phyloP scores from a whole-genome alignment of 2,329 filamentous ascomycete species.

The Colletotrichum scovillei region DNA sequence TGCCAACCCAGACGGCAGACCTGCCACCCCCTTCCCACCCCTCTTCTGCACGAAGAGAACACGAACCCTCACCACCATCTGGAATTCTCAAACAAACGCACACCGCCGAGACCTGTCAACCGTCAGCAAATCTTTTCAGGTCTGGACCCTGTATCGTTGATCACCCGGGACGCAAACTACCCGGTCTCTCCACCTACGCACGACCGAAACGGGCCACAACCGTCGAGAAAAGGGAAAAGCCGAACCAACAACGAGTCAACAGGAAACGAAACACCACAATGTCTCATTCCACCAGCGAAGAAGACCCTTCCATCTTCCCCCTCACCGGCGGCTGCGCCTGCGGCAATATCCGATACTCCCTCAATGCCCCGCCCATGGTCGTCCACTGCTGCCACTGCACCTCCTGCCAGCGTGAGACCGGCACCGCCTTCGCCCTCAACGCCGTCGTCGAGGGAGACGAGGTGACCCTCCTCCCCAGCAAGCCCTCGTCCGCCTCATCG shows the following conservation, averaged over 20 bases:
- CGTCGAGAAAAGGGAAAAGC: neutral
- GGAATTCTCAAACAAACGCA: constrained; percentile 12
- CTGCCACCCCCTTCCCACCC: neutral
- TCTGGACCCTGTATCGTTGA: neutral
- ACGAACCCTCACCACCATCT: neutral
- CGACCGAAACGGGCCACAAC: neutral
- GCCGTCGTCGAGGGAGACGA: constrained; percentile 53
- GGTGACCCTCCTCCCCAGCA: constrained; percentile 46
- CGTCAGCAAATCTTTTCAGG: neutral
- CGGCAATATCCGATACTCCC: constrained; percentile 75
- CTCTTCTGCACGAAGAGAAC: neutral
- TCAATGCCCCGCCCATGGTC: constrained; percentile 64
- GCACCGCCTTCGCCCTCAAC: constrained; percentile 53
- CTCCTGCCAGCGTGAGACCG: constrained; percentile 57
- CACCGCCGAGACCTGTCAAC: constrained; percentile 1
- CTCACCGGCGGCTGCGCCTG: constrained; percentile 70
- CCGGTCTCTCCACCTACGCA: constrained; percentile 25
- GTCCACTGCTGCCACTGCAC: constrained; percentile 61
- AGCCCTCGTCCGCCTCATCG: constrained; percentile 24
- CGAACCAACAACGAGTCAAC: neutral
- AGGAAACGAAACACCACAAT: neutral
- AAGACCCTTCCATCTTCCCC: constrained; percentile 35
- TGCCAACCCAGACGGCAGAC: constrained; percentile 1
- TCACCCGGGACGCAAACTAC: constrained; percentile 1
- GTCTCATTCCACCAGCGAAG: constrained; percentile 22